Conservation (phyloP, 2,329 filamentous ascomycete species). For the Alternaria hordeiaustralica region DNA sequence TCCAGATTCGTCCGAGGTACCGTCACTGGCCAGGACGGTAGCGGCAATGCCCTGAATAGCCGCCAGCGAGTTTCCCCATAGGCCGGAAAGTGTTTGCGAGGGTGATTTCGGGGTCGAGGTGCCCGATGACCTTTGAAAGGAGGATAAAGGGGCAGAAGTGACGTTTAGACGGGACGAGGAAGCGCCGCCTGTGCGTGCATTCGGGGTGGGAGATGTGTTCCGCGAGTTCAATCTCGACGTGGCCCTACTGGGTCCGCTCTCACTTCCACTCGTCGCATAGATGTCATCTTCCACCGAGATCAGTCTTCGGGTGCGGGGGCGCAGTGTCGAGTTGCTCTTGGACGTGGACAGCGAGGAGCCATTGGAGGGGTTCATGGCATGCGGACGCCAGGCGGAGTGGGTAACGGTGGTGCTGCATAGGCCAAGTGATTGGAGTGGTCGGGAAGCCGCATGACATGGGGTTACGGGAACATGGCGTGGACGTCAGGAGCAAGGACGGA, state of each 20-base stretch:
- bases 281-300: slow-evolving; percentile 58
- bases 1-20: slow-evolving; percentile 20
- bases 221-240: slow-evolving; percentile 42
- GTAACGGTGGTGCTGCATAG: slow-evolving; percentile 47
- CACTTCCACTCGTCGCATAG: slow-evolving; percentile 43
- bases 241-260: slow-evolving; percentile 48
- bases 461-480: slow-evolving; percentile 37
- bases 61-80: slow-evolving; percentile 58
- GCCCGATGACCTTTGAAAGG: slow-evolving; percentile 31
- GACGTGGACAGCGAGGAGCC: slow-evolving; percentile 45
- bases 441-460: slow-evolving; percentile 42
- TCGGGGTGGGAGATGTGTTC: slow-evolving; percentile 51
- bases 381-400: slow-evolving; percentile 41
- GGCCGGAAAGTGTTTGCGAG: slow-evolving; percentile 47
- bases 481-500: slow-evolving; percentile 7
- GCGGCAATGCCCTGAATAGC: slow-evolving; percentile 58
- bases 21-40: slow-evolving; percentile 55
- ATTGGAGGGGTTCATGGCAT: slow-evolving; percentile 52
- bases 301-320: slow-evolving; percentile 55
- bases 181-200: slow-evolving; percentile 20
- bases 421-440: slow-evolving; percentile 33
- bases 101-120: slow-evolving; percentile 32
- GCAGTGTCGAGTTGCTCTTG: slow-evolving; percentile 54
- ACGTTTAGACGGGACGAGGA: slow-evolving; percentile 43
- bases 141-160: slow-evolving; percentile 34